Base-by-base conservation (phyloP, 2,329 filamentous ascomycete genomes). In the Dryadomyces sulphureus region DNA sequence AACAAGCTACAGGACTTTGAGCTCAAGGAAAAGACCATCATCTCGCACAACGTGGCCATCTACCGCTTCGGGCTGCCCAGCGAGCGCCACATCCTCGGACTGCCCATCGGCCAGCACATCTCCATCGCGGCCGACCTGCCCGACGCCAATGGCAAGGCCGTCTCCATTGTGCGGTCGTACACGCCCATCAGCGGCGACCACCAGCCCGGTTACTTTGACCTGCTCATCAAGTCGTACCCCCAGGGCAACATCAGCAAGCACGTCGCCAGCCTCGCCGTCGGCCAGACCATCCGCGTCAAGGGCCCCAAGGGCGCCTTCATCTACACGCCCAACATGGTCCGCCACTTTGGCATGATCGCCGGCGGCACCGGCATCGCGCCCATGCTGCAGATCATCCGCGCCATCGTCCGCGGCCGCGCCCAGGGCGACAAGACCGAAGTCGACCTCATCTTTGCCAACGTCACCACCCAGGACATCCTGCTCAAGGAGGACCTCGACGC, bases 31-130 rank as follows among this genome's bases (percentile, higher is more conserved):
- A 96, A 95, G 77, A 96, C 82, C 14, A 75, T 93, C 54, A 81
- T 96, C 59, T 94, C 90, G 27, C 92, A 96, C 77, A 98, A 98
- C 72, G 90, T 94, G 50, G 89, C 90, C 65, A 94, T 98, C 69
- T 98, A 96, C 73, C 88, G 92, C 59, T 95, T 96, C 70, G 74
- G 75, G 53, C 84, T 98, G 36, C 89, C 89, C 48, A 73, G 73
- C 44, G 68, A 80, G 36, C 81, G 71, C 56, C 77, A 84, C 55
- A 87, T 95, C 62, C 85, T 96, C 58, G 92, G 92, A 59, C 84
- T 96, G 38, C 90, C 92, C 54, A 96, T 96, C 69, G 92, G 92
- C 60, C 92, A 98, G 70, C 92, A 98, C 72, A 95, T 98, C 67
- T 95, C 90, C 52, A 87, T 98, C 60, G 86, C 84, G 55, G 90